Base-by-base conservation (phyloP, 768 basidiomycete genomes). In the Amanita muscaria region DNA sequence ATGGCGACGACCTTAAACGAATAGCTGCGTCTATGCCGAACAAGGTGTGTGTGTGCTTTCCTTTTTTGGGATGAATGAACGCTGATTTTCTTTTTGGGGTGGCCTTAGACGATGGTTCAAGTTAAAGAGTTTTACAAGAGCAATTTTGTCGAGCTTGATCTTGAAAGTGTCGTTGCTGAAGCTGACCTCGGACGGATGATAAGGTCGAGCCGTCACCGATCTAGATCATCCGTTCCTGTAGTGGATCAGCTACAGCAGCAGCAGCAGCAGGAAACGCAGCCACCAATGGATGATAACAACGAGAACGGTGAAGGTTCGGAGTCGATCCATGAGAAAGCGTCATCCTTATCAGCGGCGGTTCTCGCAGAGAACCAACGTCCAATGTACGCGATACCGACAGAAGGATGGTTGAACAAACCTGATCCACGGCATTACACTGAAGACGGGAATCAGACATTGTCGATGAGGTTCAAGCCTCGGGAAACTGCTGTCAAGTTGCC, bases 1-100 rank as follows among this genome's bases (percentile, higher is more conserved):
- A 83, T 57, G 83, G 83, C 27, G 70, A 74, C 43, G 74, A 88
- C 54, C 80, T 80, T 53, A 74, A 77, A 53, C 71, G 74, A n/a
- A 80, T 88, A 40, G 77, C 84, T 1, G 70, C 78, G 2, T 72
- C 73, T 4, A 73, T 88, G 69, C 77, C 76, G 5, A 74, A 73
- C 59, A 79, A 79, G 69, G 77, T 73, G 50, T 36, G 60, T 57
- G 30, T 46, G 18, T 25, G 15, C n/a, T n/a, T n/a, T n/a, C n/a
- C 33, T 19, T n/a, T 40, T 46, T 14, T 23, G 12, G 47, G 22
- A 5, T 37, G 34, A 29, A 23, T 31, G 19, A 16, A 36, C n/a
- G n/a, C n/a, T n/a, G n/a, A n/a, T n/a, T n/a, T n/a, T n/a, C n/a
- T n/a, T n/a, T n/a, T n/a, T n/a, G n/a, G n/a, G n/a, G n/a, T n/a